These are phyloP conservation scores for Termitomyces bulborhizus DNA, from an alignment of 768 basidiomycete species.

Conservation along the genomic window DNA sequence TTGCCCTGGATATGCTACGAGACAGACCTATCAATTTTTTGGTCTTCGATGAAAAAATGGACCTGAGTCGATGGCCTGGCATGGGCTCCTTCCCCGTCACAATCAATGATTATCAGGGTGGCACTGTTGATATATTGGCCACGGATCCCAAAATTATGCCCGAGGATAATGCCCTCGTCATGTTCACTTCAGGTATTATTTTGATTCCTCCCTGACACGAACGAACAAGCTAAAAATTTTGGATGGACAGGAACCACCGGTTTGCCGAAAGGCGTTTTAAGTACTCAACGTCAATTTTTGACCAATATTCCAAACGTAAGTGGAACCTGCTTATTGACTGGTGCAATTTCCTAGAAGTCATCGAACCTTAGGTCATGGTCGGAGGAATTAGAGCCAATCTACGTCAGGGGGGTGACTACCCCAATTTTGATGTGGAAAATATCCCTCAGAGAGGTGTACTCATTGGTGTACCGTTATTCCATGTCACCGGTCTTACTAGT, in stretches of 20 bases:
- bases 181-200: constrained; percentile 52
- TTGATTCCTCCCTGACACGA: background rate
- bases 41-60: constrained; percentile 35
- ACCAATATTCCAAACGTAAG: constrained; percentile 55
- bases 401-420: constrained; percentile 38
- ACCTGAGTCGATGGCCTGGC: constrained; percentile 31
- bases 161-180: constrained; percentile 56
- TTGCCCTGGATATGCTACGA: constrained; percentile 20
- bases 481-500: constrained; percentile 55
- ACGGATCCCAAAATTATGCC: constrained; percentile 30
- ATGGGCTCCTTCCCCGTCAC: constrained; percentile 36
- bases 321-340: background rate
- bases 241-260: constrained; percentile 36
- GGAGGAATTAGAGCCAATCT: constrained; percentile 39
- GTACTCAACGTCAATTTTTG: constrained; percentile 56
- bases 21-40: constrained; percentile 30
- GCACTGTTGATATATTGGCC: constrained; percentile 17
- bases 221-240: constrained; percentile 1
- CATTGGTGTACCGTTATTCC: constrained; percentile 62
- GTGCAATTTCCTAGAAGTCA: background rate
- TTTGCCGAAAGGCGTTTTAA: constrained; percentile 62
- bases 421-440: constrained; percentile 22
- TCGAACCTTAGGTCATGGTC: constrained; percentile 31
- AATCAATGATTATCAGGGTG: constrained; percentile 23
- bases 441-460: constrained; percentile 44